Evolutionary conservation across 331 rosid species (phyloP), one percentile per base, ranked within the genome.

Genomic region (Arachis monticola): DNA sequence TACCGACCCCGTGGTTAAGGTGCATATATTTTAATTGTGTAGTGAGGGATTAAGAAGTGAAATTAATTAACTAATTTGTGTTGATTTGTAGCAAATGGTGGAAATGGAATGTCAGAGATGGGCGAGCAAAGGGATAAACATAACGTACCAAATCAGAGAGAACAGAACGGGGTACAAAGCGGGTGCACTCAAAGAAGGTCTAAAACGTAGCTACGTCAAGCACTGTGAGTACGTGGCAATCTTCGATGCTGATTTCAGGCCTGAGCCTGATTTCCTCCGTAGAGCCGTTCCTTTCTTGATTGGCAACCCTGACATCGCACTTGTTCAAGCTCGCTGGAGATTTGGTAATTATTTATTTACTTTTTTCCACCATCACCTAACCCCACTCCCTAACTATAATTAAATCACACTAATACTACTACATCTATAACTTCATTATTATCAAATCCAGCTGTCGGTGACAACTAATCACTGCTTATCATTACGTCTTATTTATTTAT

Each of bases 301-400:
- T 59, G 74, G 79, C 60, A 91, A 91, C 70, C 85, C 96, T 3
- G 67, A 87, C 4, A 62, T 91, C 57, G 96, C 96, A 1, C 42
- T 91, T 31, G 87, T 91, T 79, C 96, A 91, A 77, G 93, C 86
- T 57, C 96, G 96, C 14, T 91, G 93, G 96, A 78, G 88, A 87
- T 91, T 91, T 32, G 96, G 96, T 90, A 86, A 77, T 27, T 27
- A 27, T 27, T 27, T 27, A 27, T 27, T 27, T 27, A 27, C 22
- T 27, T 27, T 27, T 27, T 1, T 27, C 30, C 30, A 27, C 30
- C 30, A 38, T 38, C 41, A 38, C 4, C 41, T 38, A 38, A 38
- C 41, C 5, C 41, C 41, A 38, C 41, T 38, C 41, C 41, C 41
- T 38, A 38, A 38, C 41, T 38, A 5, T 38, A 2, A 38, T 38